phyloP scores from a whole-genome alignment of 169 alveolate genomes.

The Eimeria necatrix region DNA sequence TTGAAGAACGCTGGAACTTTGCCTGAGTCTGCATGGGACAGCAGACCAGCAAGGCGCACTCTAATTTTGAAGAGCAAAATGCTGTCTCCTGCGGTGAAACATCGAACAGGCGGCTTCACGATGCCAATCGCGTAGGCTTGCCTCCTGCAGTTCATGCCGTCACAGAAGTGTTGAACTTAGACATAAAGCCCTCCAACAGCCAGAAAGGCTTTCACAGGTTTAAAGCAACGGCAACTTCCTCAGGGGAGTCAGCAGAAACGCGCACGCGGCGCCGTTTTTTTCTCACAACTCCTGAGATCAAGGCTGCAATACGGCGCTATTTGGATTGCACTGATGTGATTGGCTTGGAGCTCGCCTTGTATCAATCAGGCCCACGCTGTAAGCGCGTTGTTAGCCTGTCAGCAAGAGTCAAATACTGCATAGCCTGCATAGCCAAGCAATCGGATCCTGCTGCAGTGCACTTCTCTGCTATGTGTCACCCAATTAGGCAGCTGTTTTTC shows the following conservation, averaged over 20 bases:
- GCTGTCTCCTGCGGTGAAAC: background rate
- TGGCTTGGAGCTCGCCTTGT: conserved; percentile 27
- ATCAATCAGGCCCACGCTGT: conserved; percentile 50
- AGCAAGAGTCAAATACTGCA: background rate
- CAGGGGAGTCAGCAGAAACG: background rate
- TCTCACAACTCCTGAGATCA: conserved; percentile 41
- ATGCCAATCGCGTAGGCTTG: background rate
- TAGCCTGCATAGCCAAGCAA: background rate
- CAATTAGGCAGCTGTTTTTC: background rate
- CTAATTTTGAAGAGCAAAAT: background rate
- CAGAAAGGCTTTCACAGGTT: background rate
- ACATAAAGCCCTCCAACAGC: background rate
- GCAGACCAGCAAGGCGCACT: background rate
- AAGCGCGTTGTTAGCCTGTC: background rate
- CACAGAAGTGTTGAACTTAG: background rate
- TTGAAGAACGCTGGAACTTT: background rate
- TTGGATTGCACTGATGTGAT: background rate
- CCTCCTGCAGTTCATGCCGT: background rate
- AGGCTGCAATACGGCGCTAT: background rate
- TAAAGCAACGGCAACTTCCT: background rate
- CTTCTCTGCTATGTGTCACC: background rate
- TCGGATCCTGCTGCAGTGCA: background rate
- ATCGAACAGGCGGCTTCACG: conserved; percentile 5
- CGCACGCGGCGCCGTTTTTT: conserved; percentile 5
- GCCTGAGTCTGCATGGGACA: background rate